phyloP scores from a whole-genome alignment of 1,284 basidiomycete genomes.

The Trametes versicolor region DNA sequence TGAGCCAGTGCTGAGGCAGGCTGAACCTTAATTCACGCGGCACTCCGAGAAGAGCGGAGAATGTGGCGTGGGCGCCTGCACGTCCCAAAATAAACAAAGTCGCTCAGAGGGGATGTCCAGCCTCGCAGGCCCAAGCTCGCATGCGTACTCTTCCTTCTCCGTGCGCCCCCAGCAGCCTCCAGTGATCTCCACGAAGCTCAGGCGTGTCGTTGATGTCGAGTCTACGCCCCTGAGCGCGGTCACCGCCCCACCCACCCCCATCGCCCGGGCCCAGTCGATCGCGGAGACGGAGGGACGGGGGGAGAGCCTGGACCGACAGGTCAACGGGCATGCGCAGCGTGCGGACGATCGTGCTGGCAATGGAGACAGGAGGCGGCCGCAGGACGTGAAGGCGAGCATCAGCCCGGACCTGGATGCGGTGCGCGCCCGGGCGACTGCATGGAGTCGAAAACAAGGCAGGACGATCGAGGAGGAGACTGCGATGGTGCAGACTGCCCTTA shows the following conservation, averaged over 20 bases:
- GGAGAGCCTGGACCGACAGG: slow-evolving; percentile 21
- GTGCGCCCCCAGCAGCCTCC: slow-evolving; percentile 25
- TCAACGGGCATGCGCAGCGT: slow-evolving; percentile 13
- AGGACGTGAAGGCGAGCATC: slow-evolving; percentile 22
- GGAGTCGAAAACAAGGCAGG: slow-evolving; percentile 49
- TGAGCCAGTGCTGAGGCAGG: no score
- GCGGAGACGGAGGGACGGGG: slow-evolving; percentile 26
- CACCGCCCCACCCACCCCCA: slow-evolving; percentile 32
- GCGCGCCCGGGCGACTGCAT: slow-evolving; percentile 32
- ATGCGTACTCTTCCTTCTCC: slow-evolving; percentile 43
- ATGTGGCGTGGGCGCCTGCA: no score
- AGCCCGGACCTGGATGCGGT: slow-evolving; percentile 40
- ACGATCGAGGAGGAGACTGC: slow-evolving; percentile 58
- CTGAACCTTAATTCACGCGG: no score
- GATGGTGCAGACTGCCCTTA: slow-evolving; percentile 54
- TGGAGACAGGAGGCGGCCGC: slow-evolving; percentile 6
- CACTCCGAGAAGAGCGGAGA: no score
- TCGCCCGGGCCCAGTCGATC: slow-evolving; percentile 26
- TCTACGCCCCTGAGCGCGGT: slow-evolving; percentile 23
- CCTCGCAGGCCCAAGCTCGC: slow-evolving; percentile 46
- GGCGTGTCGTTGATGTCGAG: slow-evolving; percentile 27
- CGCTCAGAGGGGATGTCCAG: slow-evolving; percentile 63
- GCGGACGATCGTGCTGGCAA: slow-evolving; percentile 1
- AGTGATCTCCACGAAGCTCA: slow-evolving; percentile 32
- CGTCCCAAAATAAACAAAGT: slow-evolving; percentile 58